phyloP scores from a whole-genome alignment of 805 yeast species.

The Teunomyces kruisii region DNA sequence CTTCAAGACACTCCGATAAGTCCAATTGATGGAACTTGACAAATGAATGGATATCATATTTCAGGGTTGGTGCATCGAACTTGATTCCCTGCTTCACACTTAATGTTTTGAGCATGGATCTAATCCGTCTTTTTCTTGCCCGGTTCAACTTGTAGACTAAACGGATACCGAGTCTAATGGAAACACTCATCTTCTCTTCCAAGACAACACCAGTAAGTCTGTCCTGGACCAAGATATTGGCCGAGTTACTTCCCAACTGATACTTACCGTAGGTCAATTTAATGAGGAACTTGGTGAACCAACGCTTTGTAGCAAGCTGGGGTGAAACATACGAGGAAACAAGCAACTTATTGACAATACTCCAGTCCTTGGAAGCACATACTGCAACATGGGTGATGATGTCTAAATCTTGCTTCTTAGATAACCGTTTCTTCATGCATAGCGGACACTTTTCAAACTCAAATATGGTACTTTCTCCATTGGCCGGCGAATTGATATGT shows the following conservation, averaged over 20 bases:
- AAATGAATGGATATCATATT: slow-evolving; percentile 68
- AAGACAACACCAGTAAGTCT: slow-evolving; percentile 82
- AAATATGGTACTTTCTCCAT: slow-evolving; percentile 44
- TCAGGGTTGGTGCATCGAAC: slow-evolving; percentile 72
- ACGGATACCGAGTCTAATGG: slow-evolving; percentile 85
- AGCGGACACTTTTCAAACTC: slow-evolving; percentile 75
- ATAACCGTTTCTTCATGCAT: slow-evolving; percentile 62
- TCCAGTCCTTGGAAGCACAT: slow-evolving; percentile 79
- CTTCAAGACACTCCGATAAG: slow-evolving; percentile 60
- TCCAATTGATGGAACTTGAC: slow-evolving; percentile 81
- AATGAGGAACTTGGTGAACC: slow-evolving; percentile 83
- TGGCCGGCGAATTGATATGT: slow-evolving; percentile 23
- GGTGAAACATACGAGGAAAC: slow-evolving; percentile 74
- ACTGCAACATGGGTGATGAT: slow-evolving; percentile 85
- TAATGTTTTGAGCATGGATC: slow-evolving; percentile 59
- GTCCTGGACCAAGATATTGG: slow-evolving; percentile 92
- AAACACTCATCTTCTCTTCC: slow-evolving; percentile 90
- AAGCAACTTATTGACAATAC: slow-evolving; percentile 60
- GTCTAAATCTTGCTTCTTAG: slow-evolving; percentile 57
- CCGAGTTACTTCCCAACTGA: slow-evolving; percentile 80
- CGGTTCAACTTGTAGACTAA: slow-evolving; percentile 68
- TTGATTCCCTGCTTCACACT: slow-evolving; percentile 82
- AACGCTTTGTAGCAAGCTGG: slow-evolving; percentile 77
- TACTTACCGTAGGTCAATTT: slow-evolving; percentile 88
- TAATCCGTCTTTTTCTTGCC: slow-evolving; percentile 59